Evolutionary conservation across 495 filamentous ascomycete species (phyloP), one percentile per base, ranked within the genome.

Genomic region (Hypomontagnella submonticulosa): DNA sequence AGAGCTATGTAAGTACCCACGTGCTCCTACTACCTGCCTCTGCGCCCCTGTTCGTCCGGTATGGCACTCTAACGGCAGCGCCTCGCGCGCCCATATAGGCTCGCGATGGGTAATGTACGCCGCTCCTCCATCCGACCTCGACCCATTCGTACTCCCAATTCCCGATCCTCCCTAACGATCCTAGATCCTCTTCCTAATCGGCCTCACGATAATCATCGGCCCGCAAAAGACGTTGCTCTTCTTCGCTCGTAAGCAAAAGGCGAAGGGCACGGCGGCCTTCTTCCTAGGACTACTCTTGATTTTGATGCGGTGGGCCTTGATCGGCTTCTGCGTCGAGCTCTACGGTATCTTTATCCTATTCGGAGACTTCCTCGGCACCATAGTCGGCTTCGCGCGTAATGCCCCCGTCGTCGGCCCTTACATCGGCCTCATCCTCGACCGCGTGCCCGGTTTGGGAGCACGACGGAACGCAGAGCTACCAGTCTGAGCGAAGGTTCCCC

Each of bases 111-210:
- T 74, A 96, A 96, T 75, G 89, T 91, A 82, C 41, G 75, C 63
- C 20, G 32, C 46, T 44, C 46, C 33, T 32, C 20, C 42, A 9
- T 38, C 51, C 36, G n/a, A 36, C 54, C 15, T 11, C 18, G 10
- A 30, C 61, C 50, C 9, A 2, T n/a, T n/a, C n/a, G 6, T 38
- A 20, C 30, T 38, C 36, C 23, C 47, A 3, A 12, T 10, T 27
- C 46, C 27, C 9, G 30, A 2, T 51, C n/a, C 34, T 54, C 36
- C 27, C 44, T 41, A 42, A 63, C 73, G 30, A 57, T 55, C 37
- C 33, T 11, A 93, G 89, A 96, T 99, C 79, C 92, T 99, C 79
- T 97, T 99, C 83, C 88, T 99, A 36, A 87, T 96, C 82, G 95
- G 95, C 75, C 84, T 99, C 4, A 95, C 92, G 30, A 87, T 97